Percentiles rank a stretch among this genome's conserved stretches.
These are phyloP conservation scores for Cymbopogon flexuosus DNA, from an alignment of 202 grass and related monocot genomes.

Conservation along the genomic window DNA sequence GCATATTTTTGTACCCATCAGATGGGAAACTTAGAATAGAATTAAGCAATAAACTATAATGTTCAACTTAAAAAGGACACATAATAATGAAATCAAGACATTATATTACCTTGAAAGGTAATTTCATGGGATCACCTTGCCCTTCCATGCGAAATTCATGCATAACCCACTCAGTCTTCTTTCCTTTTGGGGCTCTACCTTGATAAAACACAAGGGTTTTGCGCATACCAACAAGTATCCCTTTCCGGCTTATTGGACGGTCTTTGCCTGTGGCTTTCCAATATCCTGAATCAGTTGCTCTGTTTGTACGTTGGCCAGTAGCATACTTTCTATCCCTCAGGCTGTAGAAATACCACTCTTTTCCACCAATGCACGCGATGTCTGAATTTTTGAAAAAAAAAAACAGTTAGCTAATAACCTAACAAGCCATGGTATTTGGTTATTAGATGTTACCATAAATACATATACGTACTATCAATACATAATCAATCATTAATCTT, in stretches of 20 bases:
- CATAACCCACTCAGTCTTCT: conserved; percentile 91
- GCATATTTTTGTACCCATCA: background rate
- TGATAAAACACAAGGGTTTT: conserved; percentile 89
- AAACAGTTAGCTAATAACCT: background rate
- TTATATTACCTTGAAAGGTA: conserved; percentile 60
- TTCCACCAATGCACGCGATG: conserved; percentile 66
- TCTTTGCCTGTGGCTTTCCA: conserved; percentile 97
- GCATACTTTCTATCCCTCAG: conserved; percentile 76
- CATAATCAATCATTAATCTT: background rate
- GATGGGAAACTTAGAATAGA: background rate
- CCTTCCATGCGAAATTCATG: conserved; percentile 80
- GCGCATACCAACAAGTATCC: conserved; percentile 63
- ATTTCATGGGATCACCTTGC: conserved; percentile 46
- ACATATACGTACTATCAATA: background rate
- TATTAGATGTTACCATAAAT: background rate
- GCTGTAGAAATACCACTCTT: conserved; percentile 87
- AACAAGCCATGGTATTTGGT: background rate
- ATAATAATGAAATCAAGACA: background rate
- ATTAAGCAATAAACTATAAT: background rate
- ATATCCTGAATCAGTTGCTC: conserved; percentile 79
- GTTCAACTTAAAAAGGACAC: background rate
- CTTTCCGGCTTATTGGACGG: conserved; percentile 52
- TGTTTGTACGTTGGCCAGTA: conserved; percentile 70
- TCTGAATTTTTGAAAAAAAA: conserved; percentile 26
- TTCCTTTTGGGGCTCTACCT: conserved; percentile 82